Evolutionary conservation across 2,329 filamentous ascomycete species (phyloP), one percentile per base, ranked within the genome.

Genomic region (Magnaporthiopsis poae): DNA sequence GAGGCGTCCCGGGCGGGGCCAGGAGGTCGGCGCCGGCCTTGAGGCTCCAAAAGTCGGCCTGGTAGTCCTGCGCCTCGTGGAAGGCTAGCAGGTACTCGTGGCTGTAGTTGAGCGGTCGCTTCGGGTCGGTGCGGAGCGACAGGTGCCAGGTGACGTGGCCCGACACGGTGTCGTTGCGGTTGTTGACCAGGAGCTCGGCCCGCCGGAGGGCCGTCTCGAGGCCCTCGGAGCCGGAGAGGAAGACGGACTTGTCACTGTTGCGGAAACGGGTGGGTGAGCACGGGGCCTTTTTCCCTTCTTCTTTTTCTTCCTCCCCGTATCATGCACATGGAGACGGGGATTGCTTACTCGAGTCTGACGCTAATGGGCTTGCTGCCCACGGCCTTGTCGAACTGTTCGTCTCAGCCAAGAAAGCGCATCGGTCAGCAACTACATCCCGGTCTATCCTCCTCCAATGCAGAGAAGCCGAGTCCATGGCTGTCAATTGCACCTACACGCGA

Each of bases 11-110:
- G 61, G n/a, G 31, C 18, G 61, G 61, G 21, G 61, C 21, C 61
- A 12, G 9, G 31, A 62, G 31, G 31, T 31, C 31, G 9, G 61
- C 31, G 5, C 61, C 61, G 31, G 36, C 18, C 61, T 62, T 62
- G 31, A 62, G 18, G 61, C 61, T 62, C 61, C 61, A 62, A n/a
- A 62, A 62, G 61, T 62, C 61, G 61, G 61, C 61, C 61, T 62
- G 61, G 29, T 11, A 62, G 31, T 62, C 61, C 61, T 62, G 61
- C 15, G 61, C 61, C 61, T 62, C 61, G 31, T 62, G 61, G 31
- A 62, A 62, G 61, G 61, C 61, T 1, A 62, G 31, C 31, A 62
- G 11, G 61, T 62, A 62, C 61, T 62, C 61, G 61, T 62, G 61
- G 31, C 18, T 35, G 61, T 62, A 62, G 61, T 62, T 62, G 61